These are phyloP conservation scores for Speleostelium caveatum DNA, from an alignment of 78 protist species.

Conservation along the genomic window DNA sequence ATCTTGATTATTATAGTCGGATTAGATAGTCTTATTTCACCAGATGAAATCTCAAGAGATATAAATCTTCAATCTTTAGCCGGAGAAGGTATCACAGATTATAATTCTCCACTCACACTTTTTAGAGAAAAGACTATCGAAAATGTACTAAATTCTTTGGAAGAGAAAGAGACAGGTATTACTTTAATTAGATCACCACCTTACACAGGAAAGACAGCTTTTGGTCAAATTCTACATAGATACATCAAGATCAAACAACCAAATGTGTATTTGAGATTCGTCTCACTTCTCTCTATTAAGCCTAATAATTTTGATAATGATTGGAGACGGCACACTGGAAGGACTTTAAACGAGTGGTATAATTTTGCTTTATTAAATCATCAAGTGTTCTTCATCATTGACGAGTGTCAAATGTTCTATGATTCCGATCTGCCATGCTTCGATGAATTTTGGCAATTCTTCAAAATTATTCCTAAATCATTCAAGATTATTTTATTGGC, in stretches of 20 bases:
- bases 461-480: neutral
- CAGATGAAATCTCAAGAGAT: too few relatives aligned
- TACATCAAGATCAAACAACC: neutral
- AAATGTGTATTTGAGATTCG: neutral
- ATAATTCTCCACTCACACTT: neutral
- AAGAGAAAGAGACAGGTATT: neutral
- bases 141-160: neutral
- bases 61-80: too few relatives aligned
- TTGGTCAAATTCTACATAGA: neutral
- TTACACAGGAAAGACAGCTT: neutral
- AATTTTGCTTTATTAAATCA: neutral
- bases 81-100: neutral
- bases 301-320: neutral
- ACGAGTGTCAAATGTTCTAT: neutral
- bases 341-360: neutral
- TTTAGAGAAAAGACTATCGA: neutral
- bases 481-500: neutral
- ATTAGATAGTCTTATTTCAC: too few relatives aligned
- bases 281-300: neutral
- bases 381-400: neutral
- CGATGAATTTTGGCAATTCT: neutral
- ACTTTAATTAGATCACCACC: constrained; percentile 5
- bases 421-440: neutral
- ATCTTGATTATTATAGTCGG: too few relatives aligned
- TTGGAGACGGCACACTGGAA: neutral